Evolutionary conservation across 2,329 filamentous ascomycete species (phyloP), one percentile per base, ranked within the genome.

Genomic region (Rugonectria rugulosa): DNA sequence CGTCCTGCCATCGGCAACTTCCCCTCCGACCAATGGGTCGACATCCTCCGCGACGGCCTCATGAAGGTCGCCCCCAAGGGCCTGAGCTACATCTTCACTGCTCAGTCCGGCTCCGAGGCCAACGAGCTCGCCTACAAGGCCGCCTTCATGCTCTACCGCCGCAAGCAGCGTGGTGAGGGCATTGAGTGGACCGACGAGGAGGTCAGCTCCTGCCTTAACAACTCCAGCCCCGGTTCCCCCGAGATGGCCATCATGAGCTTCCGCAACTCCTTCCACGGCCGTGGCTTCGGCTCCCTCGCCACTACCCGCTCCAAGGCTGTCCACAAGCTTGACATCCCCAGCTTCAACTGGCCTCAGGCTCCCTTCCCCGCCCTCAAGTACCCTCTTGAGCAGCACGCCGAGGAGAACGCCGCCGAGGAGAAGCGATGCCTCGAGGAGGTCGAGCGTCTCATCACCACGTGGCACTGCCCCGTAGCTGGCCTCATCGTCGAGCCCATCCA

Each of bases 101-200:
- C 86, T 45, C 86, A 89, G 77, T 84, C 89, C 37, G 90, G 90
- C 56, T 92, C 89, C 27, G 90, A 94, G 70, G 90, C 90, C 73
- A 93, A 93, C 75, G 90, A 94, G 76, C 87, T 90, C 43, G 90
- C 90, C 52, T 94, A 90, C 82, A 94, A 94, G 78, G 90, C 90
- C 12, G 89, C 90, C 21, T 92, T 93, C 77, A 94, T 94, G 88
- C 91, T 86, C 78, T 86, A 86, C 73, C 82, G 88, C 44, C 88
- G 89, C 69, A 81, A 85, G 57, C 80, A 91, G 79, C 88, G 90
- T 66, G 89, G 88, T 32, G 78, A 85, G 53, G 75, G 86, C 42
- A 88, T 84, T 36, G 88, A 90, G 24, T 93, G 92, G 78, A 86
- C 86, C 6, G 77, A 83, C 23, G 84, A 89, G 68, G 90, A 94